phyloP scores from a whole-genome alignment of 108 stramenopile genomes.

The Cyclotella baltica region DNA sequence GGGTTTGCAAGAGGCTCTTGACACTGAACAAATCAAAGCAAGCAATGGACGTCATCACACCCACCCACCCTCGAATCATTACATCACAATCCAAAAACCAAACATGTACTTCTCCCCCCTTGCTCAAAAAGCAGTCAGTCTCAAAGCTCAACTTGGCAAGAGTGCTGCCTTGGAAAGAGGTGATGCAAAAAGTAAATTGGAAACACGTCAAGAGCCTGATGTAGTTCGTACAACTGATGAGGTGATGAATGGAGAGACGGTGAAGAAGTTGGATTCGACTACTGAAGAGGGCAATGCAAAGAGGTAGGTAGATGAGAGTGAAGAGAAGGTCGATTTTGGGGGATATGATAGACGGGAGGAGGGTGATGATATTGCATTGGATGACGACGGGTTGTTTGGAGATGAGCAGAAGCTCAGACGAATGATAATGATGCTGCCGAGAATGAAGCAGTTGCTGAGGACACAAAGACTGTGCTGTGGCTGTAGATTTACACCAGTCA shows the following conservation, averaged over 20 bases:
- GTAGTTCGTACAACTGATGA: neutral
- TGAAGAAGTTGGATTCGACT: neutral
- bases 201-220: slow-evolving; percentile 9
- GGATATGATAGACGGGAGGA: slow-evolving; percentile 42
- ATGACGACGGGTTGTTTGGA: slow-evolving; percentile 10
- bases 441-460: neutral
- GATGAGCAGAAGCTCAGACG: neutral
- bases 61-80: too few species aligned
- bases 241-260: neutral
- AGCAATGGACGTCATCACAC: neutral
- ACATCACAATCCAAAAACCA: neutral
- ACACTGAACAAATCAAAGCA: too few species aligned
- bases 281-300: slow-evolving; percentile 2
- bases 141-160: slow-evolving; percentile 37
- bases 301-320: neutral
- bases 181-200: neutral
- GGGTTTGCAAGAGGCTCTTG: too few species aligned
- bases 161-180: neutral
- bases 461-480: neutral
- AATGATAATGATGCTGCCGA: neutral
- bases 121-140: slow-evolving; percentile 43
- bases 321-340: slow-evolving; percentile 21
- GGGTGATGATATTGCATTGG: slow-evolving; percentile 35
- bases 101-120: slow-evolving; percentile 28
- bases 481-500: neutral